Evolutionary conservation across 148 eudicot genomes (phyloP).

Genomic region (Linanthus parryae): DNA sequence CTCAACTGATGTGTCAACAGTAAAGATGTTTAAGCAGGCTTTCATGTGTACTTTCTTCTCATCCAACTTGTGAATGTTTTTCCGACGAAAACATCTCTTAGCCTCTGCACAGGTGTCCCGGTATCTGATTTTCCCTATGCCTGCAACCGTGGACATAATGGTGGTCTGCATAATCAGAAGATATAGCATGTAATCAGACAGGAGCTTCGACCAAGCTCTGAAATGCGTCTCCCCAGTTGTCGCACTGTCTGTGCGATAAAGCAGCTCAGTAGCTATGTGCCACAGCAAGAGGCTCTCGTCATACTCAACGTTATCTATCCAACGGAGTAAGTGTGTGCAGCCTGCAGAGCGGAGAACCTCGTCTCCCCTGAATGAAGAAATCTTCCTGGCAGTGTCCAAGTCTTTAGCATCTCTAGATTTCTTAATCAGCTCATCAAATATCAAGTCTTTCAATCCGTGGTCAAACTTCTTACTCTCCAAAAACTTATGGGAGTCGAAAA

Average conservation of each 20-base stretch:
- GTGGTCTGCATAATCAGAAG: constrained; percentile 30
- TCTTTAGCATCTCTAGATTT: constrained; percentile 28
- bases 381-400: constrained; percentile 21
- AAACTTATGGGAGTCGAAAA: no score
- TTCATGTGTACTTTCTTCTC: neutral
- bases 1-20: neutral
- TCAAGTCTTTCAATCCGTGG: no score
- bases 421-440: constrained; percentile 24
- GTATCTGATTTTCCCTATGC: constrained; percentile 35
- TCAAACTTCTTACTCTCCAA: constrained; percentile 15
- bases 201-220: neutral
- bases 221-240: no score
- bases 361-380: constrained; percentile 20
- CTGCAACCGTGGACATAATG: constrained; percentile 34
- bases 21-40: neutral
- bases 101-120: constrained; percentile 39
- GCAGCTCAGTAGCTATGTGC: no score
- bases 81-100: constrained; percentile 13
- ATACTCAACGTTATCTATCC: constrained; percentile 27
- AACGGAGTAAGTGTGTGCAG: constrained; percentile 9
- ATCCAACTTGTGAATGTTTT: neutral
- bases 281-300: constrained; percentile 41
- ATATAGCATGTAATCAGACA: constrained; percentile 30
- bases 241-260: no score
- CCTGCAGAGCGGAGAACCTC: constrained; percentile 19